Conservation (phyloP, 1,284 basidiomycete genomes). For the Schizopora paradoxa region DNA sequence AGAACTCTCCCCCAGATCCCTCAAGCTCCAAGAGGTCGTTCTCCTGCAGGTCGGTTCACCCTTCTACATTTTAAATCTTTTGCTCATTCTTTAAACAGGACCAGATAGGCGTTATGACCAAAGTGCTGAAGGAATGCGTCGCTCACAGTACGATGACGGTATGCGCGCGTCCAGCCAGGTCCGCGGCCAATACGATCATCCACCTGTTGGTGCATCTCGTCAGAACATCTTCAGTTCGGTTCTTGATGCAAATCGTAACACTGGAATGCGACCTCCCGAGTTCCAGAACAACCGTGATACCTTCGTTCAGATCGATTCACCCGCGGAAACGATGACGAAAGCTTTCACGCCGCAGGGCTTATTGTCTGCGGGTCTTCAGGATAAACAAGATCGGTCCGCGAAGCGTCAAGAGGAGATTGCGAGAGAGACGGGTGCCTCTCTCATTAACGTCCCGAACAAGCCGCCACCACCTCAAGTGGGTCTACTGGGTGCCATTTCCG, state of each 20-base stretch:
- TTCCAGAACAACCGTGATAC: constrained; percentile 49
- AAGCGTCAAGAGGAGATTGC: constrained; percentile 93
- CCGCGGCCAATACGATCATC: constrained; percentile 27
- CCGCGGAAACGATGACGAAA: constrained; percentile 77
- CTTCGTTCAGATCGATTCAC: constrained; percentile 78
- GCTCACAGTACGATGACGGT: constrained; percentile 39
- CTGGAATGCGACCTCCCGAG: constrained; percentile 33
- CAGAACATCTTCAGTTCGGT: constrained; percentile 83
- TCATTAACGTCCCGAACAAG: constrained; percentile 92
- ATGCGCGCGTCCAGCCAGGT: constrained; percentile 28
- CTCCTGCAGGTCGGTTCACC: constrained; percentile 14
- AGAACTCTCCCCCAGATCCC: constrained; percentile 25
- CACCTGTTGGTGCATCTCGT: constrained; percentile 45
- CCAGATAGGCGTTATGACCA: constrained; percentile 36
- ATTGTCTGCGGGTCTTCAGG: constrained; percentile 90
- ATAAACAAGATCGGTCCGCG: constrained; percentile 92
- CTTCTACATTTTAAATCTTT: constrained; percentile 1
- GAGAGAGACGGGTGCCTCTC: constrained; percentile 80
- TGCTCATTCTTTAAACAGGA: background rate
- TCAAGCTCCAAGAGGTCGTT: constrained; percentile 17
- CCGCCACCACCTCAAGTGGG: constrained; percentile 95
- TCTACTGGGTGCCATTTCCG: constrained; percentile 91
- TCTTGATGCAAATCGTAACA: constrained; percentile 62
- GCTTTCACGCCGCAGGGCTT: constrained; percentile 93
- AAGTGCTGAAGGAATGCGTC: constrained; percentile 36